These are phyloP conservation scores for Xylaria cubensis DNA, from an alignment of 495 filamentous ascomycete species.

Conservation along the genomic window DNA sequence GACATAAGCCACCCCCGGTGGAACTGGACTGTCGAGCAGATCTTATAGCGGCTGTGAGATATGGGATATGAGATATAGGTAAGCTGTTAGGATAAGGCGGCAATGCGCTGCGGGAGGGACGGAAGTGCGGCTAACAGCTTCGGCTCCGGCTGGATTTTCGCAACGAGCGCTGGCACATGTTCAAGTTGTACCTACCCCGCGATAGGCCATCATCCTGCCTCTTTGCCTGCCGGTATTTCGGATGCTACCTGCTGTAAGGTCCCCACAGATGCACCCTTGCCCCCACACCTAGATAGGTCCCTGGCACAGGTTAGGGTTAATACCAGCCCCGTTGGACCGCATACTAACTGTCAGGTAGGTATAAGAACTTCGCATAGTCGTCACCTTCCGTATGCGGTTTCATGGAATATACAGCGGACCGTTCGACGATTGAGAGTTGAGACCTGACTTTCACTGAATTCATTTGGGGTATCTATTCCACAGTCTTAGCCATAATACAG, in stretches of 20 bases:
- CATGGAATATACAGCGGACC: not conserved
- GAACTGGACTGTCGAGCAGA: not conserved
- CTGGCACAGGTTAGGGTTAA: not conserved
- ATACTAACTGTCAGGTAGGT: not conserved
- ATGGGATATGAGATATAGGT: not conserved
- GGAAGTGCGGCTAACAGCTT: slow-evolving; percentile 6
- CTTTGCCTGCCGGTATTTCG: slow-evolving; percentile 9
- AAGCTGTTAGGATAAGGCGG: not conserved
- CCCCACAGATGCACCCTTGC: slow-evolving; percentile 6
- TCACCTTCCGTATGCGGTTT: not conserved
- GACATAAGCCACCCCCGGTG: not conserved
- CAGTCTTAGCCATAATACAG: slow-evolving; percentile 37
- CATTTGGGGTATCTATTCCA: slow-evolving; percentile 47
- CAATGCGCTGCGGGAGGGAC: not conserved
- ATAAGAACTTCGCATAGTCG: not conserved
- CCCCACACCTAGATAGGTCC: slow-evolving; percentile 4
- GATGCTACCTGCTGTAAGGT: not conserved
- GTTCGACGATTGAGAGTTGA: not conserved
- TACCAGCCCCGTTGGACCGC: not conserved
- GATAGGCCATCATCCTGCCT: slow-evolving; percentile 6
- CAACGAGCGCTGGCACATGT: slow-evolving; percentile 1
- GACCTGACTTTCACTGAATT: slow-evolving; percentile 30
- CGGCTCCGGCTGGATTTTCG: slow-evolving; percentile 8
- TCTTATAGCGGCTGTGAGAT: not conserved
- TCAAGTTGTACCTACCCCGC: slow-evolving; percentile 13